A percentile compares a stretch with the other conserved stretches of the same genome.
These are phyloP conservation scores for Aspergillus homomorphus DNA, from an alignment of 495 filamentous ascomycete genomes.

Conservation along the genomic window DNA sequence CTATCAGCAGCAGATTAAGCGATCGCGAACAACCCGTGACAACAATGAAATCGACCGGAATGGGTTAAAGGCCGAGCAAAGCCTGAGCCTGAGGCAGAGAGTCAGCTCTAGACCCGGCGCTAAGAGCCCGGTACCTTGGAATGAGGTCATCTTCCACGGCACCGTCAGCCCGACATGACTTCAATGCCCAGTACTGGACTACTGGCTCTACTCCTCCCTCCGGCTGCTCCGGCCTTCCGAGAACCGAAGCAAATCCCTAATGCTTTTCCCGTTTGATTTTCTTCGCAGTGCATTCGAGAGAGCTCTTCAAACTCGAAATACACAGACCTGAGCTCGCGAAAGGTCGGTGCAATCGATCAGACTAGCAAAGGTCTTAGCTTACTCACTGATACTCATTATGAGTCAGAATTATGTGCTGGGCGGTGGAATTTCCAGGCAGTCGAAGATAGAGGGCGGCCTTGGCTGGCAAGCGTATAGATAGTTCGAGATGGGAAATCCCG, in stretches of 20 bases:
- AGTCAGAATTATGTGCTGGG: neutral
- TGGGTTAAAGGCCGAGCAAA: too few species aligned
- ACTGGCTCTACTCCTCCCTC: slow-evolving; percentile 9
- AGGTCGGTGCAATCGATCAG: too few species aligned
- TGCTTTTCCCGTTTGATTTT: neutral
- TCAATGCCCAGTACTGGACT: slow-evolving; percentile 17
- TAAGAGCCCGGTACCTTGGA: slow-evolving; percentile 18
- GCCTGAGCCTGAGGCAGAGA: too few species aligned
- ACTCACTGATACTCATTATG: neutral
- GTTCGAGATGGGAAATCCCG: neutral
- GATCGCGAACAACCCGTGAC: too few species aligned
- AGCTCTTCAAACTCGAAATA: neutral
- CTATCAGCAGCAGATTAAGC: too few species aligned
- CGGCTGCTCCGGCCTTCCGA: slow-evolving; percentile 19
- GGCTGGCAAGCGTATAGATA: neutral
- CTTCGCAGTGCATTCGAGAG: neutral
- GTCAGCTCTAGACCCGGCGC: slow-evolving; percentile 15
- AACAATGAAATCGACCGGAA: neutral
- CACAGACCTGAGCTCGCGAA: too few species aligned
- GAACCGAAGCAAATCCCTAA: neutral
- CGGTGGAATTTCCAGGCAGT: neutral
- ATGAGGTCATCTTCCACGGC: slow-evolving; percentile 25
- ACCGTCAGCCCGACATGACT: slow-evolving; percentile 15
- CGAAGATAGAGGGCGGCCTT: neutral
- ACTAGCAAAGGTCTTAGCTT: too few species aligned